Evolutionary conservation across 495 filamentous ascomycete species (phyloP), one percentile per base, ranked within the genome.

Genomic region (Neurospora sp.): DNA sequence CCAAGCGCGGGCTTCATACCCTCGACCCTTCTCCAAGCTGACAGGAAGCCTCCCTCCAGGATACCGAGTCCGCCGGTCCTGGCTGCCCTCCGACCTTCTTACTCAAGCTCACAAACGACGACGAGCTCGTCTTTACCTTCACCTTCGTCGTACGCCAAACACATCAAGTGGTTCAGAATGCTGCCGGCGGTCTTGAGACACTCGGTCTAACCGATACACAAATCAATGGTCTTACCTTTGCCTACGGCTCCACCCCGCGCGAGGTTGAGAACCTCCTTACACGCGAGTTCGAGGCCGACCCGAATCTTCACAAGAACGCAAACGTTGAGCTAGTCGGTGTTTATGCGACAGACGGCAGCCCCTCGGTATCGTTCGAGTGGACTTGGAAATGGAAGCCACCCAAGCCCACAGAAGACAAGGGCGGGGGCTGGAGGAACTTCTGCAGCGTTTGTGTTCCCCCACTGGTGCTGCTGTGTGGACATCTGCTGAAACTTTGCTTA

Each of bases 321-420:
- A 98, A 97, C 81, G 96, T 99, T 14, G 92, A 95, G 74, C 84
- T 99, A 16, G 90, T 98, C 9, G 96, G 96, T 0, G 93, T 96
- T 79, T 97, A 89, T 81, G 86, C 89, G 0, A 99, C 96, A 1
- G 90, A 88, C 11, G 93, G 94, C 20, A 92, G 86, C 74, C 84
- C 90, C 12, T 94, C 93, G 5, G 92, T 97, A 69, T 91, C 94
- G 35, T 97, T 98, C 79, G 91, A 96, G 39, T 99, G 95, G 93
- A 90, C 90, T 23, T 99, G 96, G 96, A 93, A 88, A 84, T 99
- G 96, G 96, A 92, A 92, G 76, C 94, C 96, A 16, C 96, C 96
- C 18, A 97, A 93, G 84, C 66, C 84, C 31, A 82, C 81, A 39
- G 96, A 98, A 77, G 96, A 98, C 78, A 90, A 89, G 76, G 94